A percentile compares a stretch with the other conserved stretches of the same genome.
Evolutionary conservation across 176 grass and related monocot species (phyloP).

Genomic region (Carex cristatella): DNA sequence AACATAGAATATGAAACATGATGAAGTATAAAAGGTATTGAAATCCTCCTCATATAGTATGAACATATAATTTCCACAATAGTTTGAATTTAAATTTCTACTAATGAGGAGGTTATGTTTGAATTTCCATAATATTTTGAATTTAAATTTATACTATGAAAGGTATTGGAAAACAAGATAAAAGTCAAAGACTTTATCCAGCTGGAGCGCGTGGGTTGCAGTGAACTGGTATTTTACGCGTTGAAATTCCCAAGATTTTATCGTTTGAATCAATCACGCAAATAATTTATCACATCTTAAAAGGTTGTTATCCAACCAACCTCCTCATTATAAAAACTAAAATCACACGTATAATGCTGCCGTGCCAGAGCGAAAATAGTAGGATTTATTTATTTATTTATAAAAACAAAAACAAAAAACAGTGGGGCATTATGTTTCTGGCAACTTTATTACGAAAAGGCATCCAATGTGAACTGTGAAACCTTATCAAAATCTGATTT

Average conservation of each 20-base stretch:
- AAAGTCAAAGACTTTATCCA: background rate
- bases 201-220: background rate
- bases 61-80: too few species aligned
- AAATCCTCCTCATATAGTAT: too few species aligned
- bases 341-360: background rate
- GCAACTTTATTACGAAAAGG: background rate
- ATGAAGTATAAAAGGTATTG: too few species aligned
- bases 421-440: slow-evolving; percentile 2
- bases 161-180: too few species aligned
- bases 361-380: background rate
- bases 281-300: background rate
- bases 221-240: background rate
- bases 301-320: background rate
- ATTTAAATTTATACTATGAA: too few species aligned
- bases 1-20: too few species aligned
- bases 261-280: background rate
- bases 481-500: background rate
- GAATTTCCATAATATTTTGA: too few species aligned
- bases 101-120: too few species aligned
- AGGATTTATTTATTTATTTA: background rate
- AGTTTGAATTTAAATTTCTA: too few species aligned
- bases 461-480: background rate
- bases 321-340: background rate
- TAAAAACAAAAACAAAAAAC: background rate
- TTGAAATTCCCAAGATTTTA: background rate